Evolutionary conservation across 305 asterid species (phyloP).

Genomic region (Withania somnifera): DNA sequence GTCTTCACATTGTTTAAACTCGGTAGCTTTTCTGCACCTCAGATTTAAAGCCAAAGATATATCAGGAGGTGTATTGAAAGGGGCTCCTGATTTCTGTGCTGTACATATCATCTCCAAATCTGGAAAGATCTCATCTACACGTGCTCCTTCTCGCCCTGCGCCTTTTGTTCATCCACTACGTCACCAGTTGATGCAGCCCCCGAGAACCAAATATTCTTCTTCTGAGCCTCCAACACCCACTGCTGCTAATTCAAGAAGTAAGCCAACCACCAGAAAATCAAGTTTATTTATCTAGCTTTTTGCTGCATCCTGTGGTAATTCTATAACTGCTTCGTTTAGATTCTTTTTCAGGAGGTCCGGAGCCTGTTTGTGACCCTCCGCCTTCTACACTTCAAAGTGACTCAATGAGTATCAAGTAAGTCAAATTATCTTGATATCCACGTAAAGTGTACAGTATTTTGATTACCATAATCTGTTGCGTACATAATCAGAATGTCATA

Average conservation of each 20-base stretch:
- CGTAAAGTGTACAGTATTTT: background rate
- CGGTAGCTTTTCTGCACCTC: background rate
- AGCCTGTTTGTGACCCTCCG: background rate
- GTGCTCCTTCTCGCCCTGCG: constrained; percentile 20
- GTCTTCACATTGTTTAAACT: background rate
- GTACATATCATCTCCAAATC: constrained; percentile 20
- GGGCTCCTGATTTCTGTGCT: constrained; percentile 23
- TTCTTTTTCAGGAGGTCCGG: background rate
- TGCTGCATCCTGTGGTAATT: background rate
- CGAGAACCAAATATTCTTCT: background rate
- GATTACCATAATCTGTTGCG: background rate
- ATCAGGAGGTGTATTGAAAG: constrained; percentile 11
- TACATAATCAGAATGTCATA: background rate
- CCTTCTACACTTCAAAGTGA: constrained; percentile 1
- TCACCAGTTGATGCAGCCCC: constrained; percentile 7
- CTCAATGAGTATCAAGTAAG: background rate
- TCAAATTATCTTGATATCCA: background rate
- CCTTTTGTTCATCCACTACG: constrained; percentile 16
- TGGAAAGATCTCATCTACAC: constrained; percentile 18
- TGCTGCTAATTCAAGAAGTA: constrained; percentile 6
- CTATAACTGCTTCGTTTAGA: background rate
- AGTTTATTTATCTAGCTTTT: background rate
- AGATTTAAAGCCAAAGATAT: constrained; percentile 19
- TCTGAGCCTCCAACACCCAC: background rate
- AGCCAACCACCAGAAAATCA: background rate